phyloP scores from a whole-genome alignment of 2,329 filamentous ascomycete genomes.

The Verticillium alfalfae region DNA sequence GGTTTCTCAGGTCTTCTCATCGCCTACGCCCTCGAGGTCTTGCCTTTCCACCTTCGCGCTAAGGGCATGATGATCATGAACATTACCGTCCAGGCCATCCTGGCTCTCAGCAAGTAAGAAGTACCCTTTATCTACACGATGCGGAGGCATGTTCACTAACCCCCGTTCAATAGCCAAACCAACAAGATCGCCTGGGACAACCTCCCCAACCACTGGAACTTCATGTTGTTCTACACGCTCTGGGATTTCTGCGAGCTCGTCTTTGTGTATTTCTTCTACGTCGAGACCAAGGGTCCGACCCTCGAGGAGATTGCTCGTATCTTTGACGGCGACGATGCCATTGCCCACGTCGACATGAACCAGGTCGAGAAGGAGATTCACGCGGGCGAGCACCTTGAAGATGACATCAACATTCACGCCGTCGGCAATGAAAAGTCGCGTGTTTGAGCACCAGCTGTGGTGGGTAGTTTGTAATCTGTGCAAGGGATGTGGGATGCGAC shows the following conservation, averaged over 20 bases:
- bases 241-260: constrained; percentile 56
- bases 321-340: constrained; percentile 60
- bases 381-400: constrained; percentile 24
- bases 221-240: constrained; percentile 61
- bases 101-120: constrained; percentile 49
- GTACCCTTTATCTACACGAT: background rate
- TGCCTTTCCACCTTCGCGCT: constrained; percentile 52
- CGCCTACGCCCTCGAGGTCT: constrained; percentile 52
- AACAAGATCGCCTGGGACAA: constrained; percentile 60
- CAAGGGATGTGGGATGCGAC: too few relatives aligned
- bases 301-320: constrained; percentile 67
- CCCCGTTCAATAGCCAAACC: constrained; percentile 33
- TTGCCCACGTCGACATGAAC: constrained; percentile 47
- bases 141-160: background rate
- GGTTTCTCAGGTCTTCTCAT: constrained; percentile 54
- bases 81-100: constrained; percentile 54
- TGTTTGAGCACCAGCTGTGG: background rate
- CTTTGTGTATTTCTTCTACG: constrained; percentile 62
- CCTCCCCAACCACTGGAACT: constrained; percentile 56
- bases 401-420: constrained; percentile 18
- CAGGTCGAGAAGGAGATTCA: constrained; percentile 51
- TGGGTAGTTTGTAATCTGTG: background rate
- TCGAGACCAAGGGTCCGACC: constrained; percentile 66
- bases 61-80: constrained; percentile 62
- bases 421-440: constrained; percentile 11